Percentiles rank a stretch among this genome's conserved stretches.
phyloP scores from a whole-genome alignment of 2,329 filamentous ascomycete genomes.

The Pyrenochaeta sp. region DNA sequence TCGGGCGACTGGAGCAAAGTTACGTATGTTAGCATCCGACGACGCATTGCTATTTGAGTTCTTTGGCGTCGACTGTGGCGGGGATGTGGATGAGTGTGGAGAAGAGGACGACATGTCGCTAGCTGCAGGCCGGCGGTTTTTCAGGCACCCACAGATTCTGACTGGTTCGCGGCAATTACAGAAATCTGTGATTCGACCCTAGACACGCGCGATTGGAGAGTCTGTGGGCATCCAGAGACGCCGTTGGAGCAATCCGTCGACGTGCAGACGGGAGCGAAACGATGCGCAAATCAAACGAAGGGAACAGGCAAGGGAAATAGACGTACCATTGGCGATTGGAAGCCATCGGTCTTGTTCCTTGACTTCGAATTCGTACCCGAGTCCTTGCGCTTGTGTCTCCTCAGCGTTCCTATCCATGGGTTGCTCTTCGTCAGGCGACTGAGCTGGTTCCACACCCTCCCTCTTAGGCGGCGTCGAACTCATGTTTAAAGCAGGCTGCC shows the following conservation, averaged over 20 bases:
- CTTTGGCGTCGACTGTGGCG: constrained; percentile 41
- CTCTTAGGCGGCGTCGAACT: constrained; percentile 92
- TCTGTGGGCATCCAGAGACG: constrained; percentile 57
- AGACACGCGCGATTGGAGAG: constrained; percentile 58
- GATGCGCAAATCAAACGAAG: constrained; percentile 49
- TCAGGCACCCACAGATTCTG: constrained; percentile 37
- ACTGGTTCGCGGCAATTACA: constrained; percentile 34
- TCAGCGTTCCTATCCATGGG: constrained; percentile 86
- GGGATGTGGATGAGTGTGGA: constrained; percentile 48
- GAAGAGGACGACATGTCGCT: constrained; percentile 56
- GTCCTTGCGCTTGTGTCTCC: constrained; percentile 77
- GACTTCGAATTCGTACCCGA: constrained; percentile 94
- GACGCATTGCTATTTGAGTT: constrained; percentile 41
- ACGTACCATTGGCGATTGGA: constrained; percentile 99
- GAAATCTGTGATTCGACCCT: constrained; percentile 56
- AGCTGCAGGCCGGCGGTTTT: constrained; percentile 51
- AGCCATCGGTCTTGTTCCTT: constrained; percentile 99
- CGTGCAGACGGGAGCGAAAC: constrained; percentile 44
- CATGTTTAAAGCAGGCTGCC: constrained; percentile 78
- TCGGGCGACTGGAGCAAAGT: constrained; percentile 93
- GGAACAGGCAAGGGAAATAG: constrained; percentile 42
- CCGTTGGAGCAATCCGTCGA: constrained; percentile 55
- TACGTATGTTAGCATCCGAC: constrained; percentile 91
- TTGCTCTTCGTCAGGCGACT: constrained; percentile 92
- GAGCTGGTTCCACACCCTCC: constrained; percentile 86